Percentiles rank a stretch among this genome's conserved stretches.
These are phyloP conservation scores for Balakata baccata DNA, from an alignment of 345 rosid species.

Conservation along the genomic window DNA sequence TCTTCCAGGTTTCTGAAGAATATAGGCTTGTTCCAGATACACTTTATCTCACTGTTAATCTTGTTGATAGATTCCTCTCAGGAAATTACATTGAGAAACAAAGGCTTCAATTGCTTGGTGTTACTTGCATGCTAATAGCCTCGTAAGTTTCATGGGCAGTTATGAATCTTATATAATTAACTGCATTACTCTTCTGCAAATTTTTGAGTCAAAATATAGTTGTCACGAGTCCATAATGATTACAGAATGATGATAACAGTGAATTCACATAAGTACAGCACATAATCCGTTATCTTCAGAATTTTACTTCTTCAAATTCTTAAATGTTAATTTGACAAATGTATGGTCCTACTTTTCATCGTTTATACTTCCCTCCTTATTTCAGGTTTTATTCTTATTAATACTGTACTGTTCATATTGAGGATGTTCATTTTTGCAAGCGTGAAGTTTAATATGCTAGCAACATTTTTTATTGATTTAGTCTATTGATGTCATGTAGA, in stretches of 20 bases:
- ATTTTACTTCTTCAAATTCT: background rate
- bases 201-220: background rate
- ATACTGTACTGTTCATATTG: background rate
- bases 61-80: conserved; percentile 84
- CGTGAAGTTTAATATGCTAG: background rate
- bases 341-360: background rate
- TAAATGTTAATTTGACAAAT: background rate
- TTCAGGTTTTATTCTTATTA: background rate
- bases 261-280: background rate
- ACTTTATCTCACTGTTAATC: conserved; percentile 85
- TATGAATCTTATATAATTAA: background rate
- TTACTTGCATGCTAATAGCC: conserved; percentile 91
- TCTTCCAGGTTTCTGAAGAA: conserved; percentile 82
- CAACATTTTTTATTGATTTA: background rate
- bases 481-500: background rate
- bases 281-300: background rate
- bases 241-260: background rate
- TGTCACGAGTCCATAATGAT: background rate
- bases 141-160: conserved; percentile 59
- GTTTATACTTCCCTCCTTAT: background rate
- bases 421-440: background rate
- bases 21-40: conserved; percentile 87
- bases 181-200: background rate
- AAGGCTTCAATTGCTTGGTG: conserved; percentile 90
- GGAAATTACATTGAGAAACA: conserved; percentile 63